phyloP scores from a whole-genome alignment of 2,329 filamentous ascomycete species.

The Aureobasidium vineae region DNA sequence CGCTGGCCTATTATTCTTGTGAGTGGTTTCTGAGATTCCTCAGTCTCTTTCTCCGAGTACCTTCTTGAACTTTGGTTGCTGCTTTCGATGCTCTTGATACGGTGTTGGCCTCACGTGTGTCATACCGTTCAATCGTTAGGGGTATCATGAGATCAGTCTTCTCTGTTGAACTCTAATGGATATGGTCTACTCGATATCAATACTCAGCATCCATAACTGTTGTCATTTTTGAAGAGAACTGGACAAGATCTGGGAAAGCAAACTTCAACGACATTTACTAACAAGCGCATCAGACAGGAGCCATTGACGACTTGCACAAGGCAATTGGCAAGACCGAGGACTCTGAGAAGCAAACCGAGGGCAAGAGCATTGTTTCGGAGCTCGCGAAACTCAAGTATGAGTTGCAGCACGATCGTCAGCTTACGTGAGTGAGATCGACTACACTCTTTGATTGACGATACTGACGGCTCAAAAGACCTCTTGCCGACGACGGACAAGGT shows the following conservation, averaged over 20 bases:
- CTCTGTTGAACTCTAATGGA: background rate
- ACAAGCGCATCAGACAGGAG: constrained; percentile 64
- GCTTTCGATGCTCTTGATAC: background rate
- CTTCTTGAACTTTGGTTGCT: background rate
- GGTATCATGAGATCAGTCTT: background rate
- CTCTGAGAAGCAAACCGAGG: constrained; percentile 68
- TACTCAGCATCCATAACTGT: background rate
- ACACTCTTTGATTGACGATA: background rate
- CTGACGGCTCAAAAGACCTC: constrained; percentile 53
- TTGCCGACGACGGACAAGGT: constrained; percentile 70
- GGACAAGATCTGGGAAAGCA: background rate
- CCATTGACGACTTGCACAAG: constrained; percentile 91
- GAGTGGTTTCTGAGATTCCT: constrained; percentile 35
- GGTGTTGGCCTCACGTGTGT: background rate
- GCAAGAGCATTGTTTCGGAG: constrained; percentile 78
- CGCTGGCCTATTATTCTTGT: constrained; percentile 95
- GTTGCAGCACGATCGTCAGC: constrained; percentile 78
- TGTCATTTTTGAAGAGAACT: background rate
- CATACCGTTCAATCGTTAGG: background rate
- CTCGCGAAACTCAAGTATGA: constrained; percentile 89
- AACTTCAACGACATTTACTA: background rate
- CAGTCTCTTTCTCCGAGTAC: background rate
- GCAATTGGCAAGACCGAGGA: constrained; percentile 61
- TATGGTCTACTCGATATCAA: background rate
- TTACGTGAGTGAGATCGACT: constrained; percentile 59